Evolutionary conservation across 257 asterid genomes (phyloP).

Genomic region (Fraxinus excelsior): DNA sequence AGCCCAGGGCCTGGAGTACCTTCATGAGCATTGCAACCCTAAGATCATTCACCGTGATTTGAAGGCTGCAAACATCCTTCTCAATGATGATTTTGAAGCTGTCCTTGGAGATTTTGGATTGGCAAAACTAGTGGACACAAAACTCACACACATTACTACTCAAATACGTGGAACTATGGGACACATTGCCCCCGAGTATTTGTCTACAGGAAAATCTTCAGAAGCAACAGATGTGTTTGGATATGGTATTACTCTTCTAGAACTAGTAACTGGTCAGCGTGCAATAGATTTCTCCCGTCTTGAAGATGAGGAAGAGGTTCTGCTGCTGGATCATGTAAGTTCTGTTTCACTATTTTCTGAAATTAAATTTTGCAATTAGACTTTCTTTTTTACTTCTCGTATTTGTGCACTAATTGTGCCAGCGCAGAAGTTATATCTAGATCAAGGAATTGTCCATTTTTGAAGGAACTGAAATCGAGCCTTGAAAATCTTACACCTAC

Average conservation of each 20-base stretch:
- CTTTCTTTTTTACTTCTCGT: neutral
- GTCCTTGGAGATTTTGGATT: constrained; percentile 93
- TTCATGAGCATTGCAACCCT: constrained; percentile 87
- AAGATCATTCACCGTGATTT: constrained; percentile 87
- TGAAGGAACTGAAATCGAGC: no score
- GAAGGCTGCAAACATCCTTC: constrained; percentile 93
- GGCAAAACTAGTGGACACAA: constrained; percentile 74
- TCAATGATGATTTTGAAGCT: constrained; percentile 70
- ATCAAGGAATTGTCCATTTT: no score
- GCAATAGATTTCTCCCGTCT: constrained; percentile 89
- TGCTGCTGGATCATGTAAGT: constrained; percentile 83
- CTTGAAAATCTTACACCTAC: neutral
- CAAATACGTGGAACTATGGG: constrained; percentile 98
- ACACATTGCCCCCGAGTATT: constrained; percentile 89
- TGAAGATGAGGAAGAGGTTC: constrained; percentile 93
- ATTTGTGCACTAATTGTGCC: neutral
- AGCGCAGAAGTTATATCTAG: no score
- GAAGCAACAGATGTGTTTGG: constrained; percentile 93
- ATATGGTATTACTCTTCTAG: constrained; percentile 85
- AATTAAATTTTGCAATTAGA: neutral
- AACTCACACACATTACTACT: constrained; percentile 78
- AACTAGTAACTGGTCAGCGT: constrained; percentile 85
- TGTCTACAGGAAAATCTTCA: constrained; percentile 87
- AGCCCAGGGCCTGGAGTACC: constrained; percentile 90
- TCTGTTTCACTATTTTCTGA: neutral